phyloP scores from a whole-genome alignment of 257 asterid species.

The Forsythia viridissima region DNA sequence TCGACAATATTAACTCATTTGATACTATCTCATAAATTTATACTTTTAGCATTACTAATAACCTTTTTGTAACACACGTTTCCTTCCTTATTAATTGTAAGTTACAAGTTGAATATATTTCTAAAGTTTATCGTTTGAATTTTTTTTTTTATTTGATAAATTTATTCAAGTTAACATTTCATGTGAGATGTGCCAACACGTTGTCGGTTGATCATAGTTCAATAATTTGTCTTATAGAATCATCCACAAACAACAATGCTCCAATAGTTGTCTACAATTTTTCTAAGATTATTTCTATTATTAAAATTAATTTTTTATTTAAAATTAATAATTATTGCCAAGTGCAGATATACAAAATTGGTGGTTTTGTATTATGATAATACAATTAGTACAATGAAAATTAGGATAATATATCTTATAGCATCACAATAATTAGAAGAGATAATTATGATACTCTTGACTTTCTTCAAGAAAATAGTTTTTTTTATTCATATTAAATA shows the following conservation, averaged over 20 bases:
- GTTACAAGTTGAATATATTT: no score
- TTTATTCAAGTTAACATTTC: background rate
- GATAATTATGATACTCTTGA: no score
- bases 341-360: background rate
- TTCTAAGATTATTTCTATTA: background rate
- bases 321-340: background rate
- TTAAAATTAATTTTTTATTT: background rate
- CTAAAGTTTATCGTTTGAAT: no score
- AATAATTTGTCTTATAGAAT: conserved; percentile 18
- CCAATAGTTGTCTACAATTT: conserved; percentile 10
- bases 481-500: no score
- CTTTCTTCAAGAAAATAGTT: no score
- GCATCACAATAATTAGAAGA: background rate
- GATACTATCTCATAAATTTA: no score
- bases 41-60: no score
- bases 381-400: background rate
- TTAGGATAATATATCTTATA: background rate
- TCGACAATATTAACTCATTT: background rate
- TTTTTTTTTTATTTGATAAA: no score
- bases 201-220: conserved; percentile 16
- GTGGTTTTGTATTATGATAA: background rate
- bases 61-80: background rate
- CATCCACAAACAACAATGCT: background rate
- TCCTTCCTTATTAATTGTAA: no score
- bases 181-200: background rate